phyloP scores from a whole-genome alignment of 2,329 filamentous ascomycete species.

The Colletotrichum sublineola region DNA sequence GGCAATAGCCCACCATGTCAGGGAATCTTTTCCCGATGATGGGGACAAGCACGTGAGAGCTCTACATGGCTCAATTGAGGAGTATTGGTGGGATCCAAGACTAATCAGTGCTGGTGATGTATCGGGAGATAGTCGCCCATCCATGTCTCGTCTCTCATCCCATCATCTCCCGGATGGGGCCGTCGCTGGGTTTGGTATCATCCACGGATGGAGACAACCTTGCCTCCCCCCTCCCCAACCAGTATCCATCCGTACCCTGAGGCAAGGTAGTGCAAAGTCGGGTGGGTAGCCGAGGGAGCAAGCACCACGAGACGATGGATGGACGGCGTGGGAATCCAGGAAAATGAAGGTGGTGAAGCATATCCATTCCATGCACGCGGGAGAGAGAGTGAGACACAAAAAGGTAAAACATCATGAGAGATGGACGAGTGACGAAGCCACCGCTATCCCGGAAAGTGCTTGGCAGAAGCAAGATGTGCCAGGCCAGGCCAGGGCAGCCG shows the following conservation, averaged over 20 bases:
- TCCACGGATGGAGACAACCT: conserved; percentile 26
- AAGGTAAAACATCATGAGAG: conserved; percentile 18
- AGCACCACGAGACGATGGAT: background rate
- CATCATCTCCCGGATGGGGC: conserved; percentile 40
- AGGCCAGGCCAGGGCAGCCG: conserved; percentile 3
- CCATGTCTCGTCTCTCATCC: conserved; percentile 37
- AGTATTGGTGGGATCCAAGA: background rate
- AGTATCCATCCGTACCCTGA: background rate
- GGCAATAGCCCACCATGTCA: background rate
- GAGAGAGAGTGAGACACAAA: conserved; percentile 27
- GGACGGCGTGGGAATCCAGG: conserved; percentile 26
- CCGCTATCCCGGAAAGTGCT: conserved; percentile 13
- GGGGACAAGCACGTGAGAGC: background rate
- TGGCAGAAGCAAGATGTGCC: conserved; percentile 25
- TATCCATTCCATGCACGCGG: conserved; percentile 24
- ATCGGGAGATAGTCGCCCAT: background rate
- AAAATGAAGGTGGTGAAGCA: conserved; percentile 31
- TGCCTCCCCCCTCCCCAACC: background rate
- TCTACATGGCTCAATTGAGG: background rate
- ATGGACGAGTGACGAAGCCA: conserved; percentile 15
- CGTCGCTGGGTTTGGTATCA: conserved; percentile 30
- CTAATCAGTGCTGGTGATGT: background rate
- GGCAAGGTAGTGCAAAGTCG: conserved; percentile 17
- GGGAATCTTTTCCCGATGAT: background rate
- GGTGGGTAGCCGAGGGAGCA: conserved; percentile 12